Base-by-base conservation (phyloP, 768 basidiomycete species). In the Dioszegia aurantiaca region DNA sequence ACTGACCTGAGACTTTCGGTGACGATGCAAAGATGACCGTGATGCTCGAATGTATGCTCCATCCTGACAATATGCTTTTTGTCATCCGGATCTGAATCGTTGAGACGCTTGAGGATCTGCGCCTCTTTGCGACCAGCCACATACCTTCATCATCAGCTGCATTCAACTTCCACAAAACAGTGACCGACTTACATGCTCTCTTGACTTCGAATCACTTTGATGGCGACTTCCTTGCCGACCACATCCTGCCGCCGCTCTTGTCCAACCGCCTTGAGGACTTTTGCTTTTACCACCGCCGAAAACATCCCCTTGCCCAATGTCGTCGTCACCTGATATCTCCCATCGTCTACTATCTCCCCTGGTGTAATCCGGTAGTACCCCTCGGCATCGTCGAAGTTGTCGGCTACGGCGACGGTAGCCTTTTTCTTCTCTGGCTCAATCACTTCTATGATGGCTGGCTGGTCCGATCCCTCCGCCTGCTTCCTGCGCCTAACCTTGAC, bases 261-360 rank as follows among this genome's bases (percentile, higher is more conserved):
- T 31, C 88, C 87, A 16, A 68, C 72, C 31, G 49, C 81, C 80
- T 77, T 86, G 42, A 93, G 79, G 10, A 91, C 82, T 30, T 90
- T 85, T 9, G 93, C 94, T 44, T 89, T 84, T 26, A 97, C 91
- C 48, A 99, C 95, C 56, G 89, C 90, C 46, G 92, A 91, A 75
- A 98, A 99, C 94, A 99, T 99, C 46, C 95, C 95, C 75, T 94
- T 93, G 17, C 95, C 95, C n/a, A 98, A 81, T 46, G 85, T 89
- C 46, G 90, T 90, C 65, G 88, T 92, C 10, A 99, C 90, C 74
- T 95, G 90, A 73, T 98, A 99, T 40, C 88, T 84, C 4, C 89
- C 92, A 26, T 86, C 84, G 69, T 95, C 93, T 17, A 99, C 81
- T 59, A 90, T 86, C 77, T 99, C 95, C 42, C 94, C 95, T 16